Percentiles rank a stretch among this genome's conserved stretches.
Conservation (phyloP, 1,284 basidiomycete species). For the Ceratobasidium sp. region DNA sequence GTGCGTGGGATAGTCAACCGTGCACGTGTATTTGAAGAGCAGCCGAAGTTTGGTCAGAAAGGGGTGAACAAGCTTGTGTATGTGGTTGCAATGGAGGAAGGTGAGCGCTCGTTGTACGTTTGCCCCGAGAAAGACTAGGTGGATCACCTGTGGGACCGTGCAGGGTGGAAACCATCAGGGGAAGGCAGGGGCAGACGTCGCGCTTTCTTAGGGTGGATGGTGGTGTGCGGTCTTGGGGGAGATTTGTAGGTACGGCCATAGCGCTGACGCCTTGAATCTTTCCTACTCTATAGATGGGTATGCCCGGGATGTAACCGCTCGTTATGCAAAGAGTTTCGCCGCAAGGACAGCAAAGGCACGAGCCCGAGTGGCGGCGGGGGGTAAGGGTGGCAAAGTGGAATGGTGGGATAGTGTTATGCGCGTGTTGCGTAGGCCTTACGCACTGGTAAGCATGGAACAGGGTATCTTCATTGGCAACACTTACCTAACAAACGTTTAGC, state of each 20-base stretch:
- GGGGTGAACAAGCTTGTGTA: conserved; percentile 87
- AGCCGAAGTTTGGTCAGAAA: conserved; percentile 57
- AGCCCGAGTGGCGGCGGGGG: conserved; percentile 63
- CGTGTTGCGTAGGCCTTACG: conserved; percentile 76
- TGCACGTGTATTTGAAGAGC: conserved; percentile 78
- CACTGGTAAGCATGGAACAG: conserved; percentile 67
- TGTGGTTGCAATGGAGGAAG: conserved; percentile 94
- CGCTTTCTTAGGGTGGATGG: neutral
- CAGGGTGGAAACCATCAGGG: conserved; percentile 57
- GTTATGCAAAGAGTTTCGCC: conserved; percentile 80
- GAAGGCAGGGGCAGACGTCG: conserved; percentile 4
- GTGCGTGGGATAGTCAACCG: conserved; percentile 83
- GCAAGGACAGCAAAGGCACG: conserved; percentile 87
- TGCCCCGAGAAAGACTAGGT: conserved; percentile 9
- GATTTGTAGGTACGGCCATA: too few species aligned
- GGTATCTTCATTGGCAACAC: conserved; percentile 19
- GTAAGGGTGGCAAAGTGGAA: conserved; percentile 68
- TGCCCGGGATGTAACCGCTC: conserved; percentile 63
- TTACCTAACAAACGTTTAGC: conserved; percentile 59
- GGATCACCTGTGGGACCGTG: conserved; percentile 50
- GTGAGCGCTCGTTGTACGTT: conserved; percentile 61
- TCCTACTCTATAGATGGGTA: conserved; percentile 63
- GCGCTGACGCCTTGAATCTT: neutral
- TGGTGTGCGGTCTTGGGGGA: neutral
- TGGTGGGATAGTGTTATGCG: conserved; percentile 87